phyloP scores from a whole-genome alignment of 768 basidiomycete species.

The Lentinula aciculospora region DNA sequence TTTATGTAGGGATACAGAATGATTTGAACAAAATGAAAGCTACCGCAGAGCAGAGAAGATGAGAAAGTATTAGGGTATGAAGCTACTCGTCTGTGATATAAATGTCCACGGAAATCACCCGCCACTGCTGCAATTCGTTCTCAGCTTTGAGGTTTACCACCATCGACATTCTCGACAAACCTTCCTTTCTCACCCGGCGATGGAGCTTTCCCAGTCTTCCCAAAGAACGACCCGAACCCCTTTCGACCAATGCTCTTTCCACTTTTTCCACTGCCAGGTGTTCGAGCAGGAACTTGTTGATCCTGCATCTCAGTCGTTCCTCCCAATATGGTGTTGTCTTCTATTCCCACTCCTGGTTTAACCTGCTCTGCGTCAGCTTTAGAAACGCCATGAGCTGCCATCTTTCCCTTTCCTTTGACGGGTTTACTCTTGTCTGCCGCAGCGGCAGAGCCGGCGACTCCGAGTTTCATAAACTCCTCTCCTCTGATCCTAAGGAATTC shows the following conservation, averaged over 20 bases:
- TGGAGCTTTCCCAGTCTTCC: conserved; percentile 13
- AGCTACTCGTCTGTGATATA: no score
- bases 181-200: conserved; percentile 23
- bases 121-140: neutral
- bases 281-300: neutral
- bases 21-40: no score
- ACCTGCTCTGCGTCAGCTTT: conserved; percentile 25
- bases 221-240: conserved; percentile 14
- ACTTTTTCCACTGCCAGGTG: neutral
- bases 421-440: conserved; percentile 5
- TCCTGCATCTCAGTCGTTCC: neutral
- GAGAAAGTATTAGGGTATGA: no score
- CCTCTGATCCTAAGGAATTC: conserved; percentile 79
- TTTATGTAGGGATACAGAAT: no score
- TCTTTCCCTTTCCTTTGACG: conserved; percentile 17
- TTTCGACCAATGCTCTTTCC: conserved; percentile 12
- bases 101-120: no score
- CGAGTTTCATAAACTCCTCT: conserved; percentile 57
- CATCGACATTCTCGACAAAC: conserved; percentile 32
- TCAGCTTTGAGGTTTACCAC: neutral
- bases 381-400: conserved; percentile 17
- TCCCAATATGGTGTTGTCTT: neutral
- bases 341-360: conserved; percentile 35
- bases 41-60: no score
- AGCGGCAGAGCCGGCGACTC: conserved; percentile 22